Evolutionary conservation across 768 basidiomycete genomes (phyloP).

Genomic region (Boletus rufocinnamomeus): DNA sequence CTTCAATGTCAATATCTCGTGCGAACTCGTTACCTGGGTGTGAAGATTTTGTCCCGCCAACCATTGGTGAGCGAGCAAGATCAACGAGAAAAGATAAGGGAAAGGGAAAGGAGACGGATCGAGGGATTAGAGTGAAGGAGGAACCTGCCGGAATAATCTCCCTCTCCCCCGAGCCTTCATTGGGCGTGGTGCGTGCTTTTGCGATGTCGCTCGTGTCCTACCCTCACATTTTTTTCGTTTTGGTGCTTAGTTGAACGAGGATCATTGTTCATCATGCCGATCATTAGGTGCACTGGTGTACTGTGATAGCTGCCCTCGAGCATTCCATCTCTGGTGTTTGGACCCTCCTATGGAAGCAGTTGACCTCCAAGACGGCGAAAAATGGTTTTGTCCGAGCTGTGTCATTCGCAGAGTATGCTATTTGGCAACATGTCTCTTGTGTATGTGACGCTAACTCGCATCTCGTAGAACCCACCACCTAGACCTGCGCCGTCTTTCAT

Average conservation of each 20-base stretch:
- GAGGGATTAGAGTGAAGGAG: conserved; percentile 45
- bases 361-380: conserved; percentile 78
- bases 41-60: conserved; percentile 28
- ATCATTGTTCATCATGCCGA: conserved; percentile 84
- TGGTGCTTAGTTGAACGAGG: conserved; percentile 59
- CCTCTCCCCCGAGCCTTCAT: conserved; percentile 38
- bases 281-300: conserved; percentile 86
- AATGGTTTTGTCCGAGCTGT: conserved; percentile 82
- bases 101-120: conserved; percentile 47
- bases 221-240: conserved; percentile 19
- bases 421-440: neutral
- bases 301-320: conserved; percentile 95
- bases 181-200: conserved; percentile 39
- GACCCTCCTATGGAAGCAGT: conserved; percentile 91
- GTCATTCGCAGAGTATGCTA: conserved; percentile 60
- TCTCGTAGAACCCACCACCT: conserved; percentile 57
- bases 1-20: conserved; percentile 54
- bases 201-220: conserved; percentile 4
- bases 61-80: conserved; percentile 30
- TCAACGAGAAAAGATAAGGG: conserved; percentile 45
- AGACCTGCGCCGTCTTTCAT: conserved; percentile 69
- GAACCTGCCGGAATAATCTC: conserved; percentile 40
- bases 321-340: conserved; percentile 96
- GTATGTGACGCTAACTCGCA: conserved; percentile 15
- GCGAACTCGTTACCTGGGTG: conserved; percentile 52